Base-by-base conservation (phyloP, 768 basidiomycete genomes). In the Hypholoma fasciculare region DNA sequence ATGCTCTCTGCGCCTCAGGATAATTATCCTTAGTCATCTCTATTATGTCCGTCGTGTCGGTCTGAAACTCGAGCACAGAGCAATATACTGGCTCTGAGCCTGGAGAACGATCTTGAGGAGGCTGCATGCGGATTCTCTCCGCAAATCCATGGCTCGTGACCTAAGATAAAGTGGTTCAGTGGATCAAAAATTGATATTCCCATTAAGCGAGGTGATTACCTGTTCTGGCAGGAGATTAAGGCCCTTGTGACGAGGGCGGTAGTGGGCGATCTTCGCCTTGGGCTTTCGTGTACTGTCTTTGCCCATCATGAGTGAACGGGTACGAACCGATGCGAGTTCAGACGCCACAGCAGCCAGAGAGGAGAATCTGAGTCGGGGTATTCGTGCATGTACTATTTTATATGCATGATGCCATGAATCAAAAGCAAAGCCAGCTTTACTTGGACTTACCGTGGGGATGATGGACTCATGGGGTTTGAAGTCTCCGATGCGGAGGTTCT, bases 61-160 rank as follows among this genome's bases (percentile, higher is more conserved):
- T 12, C 11, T 52, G 39, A 30, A 12, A 39, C 9, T 52, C 42
- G 40, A 39, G 51, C 11, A 57, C 56, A 17, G 38, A 23, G 36
- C 55, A 56, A 23, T n/a, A 49, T 5, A 36, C 49, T 7, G 40
- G 56, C 19, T 50, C 49, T 16, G 49, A 52, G 16, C 38, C 20
- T 42, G 16, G 30, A 34, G 30, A 34, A 23, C 44, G 19, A 30
- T 49, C 43, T 36, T 51, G 49, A 39, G 56, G 36, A 44, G 39
- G 38, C 27, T 44, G 12, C 2, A 51, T 20, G 7, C 26, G 49
- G n/a, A 57, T 52, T 13, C 56, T 42, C 20, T 52, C 36, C 36
- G 43, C 23, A 19, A 57, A 57, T 27, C 39, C 39, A 46, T 57
- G 56, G 26, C 44, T 44, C 7, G 56, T 57, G 19, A 50, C 49